Conservation (phyloP, 345 rosid species). For the Aquilaria yunnanensis region DNA sequence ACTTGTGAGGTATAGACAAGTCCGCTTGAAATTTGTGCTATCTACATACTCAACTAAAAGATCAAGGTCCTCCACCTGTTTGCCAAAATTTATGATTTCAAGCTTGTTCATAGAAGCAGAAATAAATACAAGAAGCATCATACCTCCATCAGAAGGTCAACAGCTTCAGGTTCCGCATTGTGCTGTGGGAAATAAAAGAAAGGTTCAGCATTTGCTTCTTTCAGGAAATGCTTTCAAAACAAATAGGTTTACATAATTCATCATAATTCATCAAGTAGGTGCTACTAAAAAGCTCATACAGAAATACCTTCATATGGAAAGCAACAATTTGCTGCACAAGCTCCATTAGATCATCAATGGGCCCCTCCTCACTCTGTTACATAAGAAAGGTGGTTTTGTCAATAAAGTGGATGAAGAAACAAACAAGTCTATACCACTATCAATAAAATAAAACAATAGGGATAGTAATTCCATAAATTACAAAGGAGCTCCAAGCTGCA, state of each 20-base stretch:
- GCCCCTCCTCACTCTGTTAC: slow-evolving; percentile 57
- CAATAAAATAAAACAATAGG: too few relatives aligned
- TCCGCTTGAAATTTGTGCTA: slow-evolving; percentile 75
- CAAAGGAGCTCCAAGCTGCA: too few relatives aligned
- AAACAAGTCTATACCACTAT: too few relatives aligned
- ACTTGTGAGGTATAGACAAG: slow-evolving; percentile 88
- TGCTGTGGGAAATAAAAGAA: slow-evolving; percentile 39
- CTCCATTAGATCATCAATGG: slow-evolving; percentile 64
- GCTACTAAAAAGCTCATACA: neutral
- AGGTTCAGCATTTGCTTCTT: neutral
- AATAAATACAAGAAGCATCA: neutral
- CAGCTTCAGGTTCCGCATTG: slow-evolving; percentile 98
- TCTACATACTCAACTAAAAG: slow-evolving; percentile 78
- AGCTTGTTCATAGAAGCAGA: neutral
- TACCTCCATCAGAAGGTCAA: slow-evolving; percentile 95
- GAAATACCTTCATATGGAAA: slow-evolving; percentile 86
- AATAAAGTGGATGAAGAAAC: too few relatives aligned
- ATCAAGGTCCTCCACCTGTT: slow-evolving; percentile 92
- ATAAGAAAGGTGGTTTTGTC: neutral
- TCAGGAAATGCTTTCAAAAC: neutral
- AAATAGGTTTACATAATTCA: too few relatives aligned
- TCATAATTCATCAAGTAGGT: too few relatives aligned
- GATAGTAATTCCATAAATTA: too few relatives aligned
- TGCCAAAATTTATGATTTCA: too few relatives aligned
- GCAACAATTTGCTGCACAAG: slow-evolving; percentile 87